These are phyloP conservation scores for Vaccinium darrowii DNA, from an alignment of 148 eudicot species.

Conservation along the genomic window DNA sequence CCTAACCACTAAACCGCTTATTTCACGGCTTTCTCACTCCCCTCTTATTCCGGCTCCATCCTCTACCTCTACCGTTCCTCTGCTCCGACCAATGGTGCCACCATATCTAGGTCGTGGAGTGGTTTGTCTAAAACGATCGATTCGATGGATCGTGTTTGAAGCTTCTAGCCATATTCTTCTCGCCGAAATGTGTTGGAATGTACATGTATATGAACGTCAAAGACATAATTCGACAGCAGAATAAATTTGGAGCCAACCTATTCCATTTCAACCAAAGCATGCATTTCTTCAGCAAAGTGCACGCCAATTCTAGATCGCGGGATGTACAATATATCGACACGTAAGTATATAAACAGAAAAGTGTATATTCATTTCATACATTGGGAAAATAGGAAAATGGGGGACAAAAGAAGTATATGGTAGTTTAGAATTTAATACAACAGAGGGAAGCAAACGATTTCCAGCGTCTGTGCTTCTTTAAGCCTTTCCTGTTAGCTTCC, in stretches of 20 bases:
- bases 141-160: too few species aligned
- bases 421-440: constrained; percentile 28
- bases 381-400: not conserved
- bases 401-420: not conserved
- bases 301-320: not conserved
- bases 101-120: too few species aligned
- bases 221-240: not conserved
- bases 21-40: too few species aligned
- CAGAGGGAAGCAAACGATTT: constrained; percentile 20
- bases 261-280: not conserved
- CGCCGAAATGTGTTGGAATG: not conserved
- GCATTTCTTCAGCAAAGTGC: not conserved
- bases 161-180: not conserved
- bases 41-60: too few species aligned
- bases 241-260: not conserved
- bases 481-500: constrained; percentile 22
- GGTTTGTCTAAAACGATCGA: too few species aligned
- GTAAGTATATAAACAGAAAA: not conserved
- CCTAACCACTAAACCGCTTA: too few species aligned
- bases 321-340: not conserved
- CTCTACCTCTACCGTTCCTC: too few species aligned
- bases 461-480: constrained; percentile 26
- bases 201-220: not conserved
- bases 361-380: not conserved
- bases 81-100: too few species aligned